phyloP scores from a whole-genome alignment of 139 green algal species.

The Chlorella sp. region DNA sequence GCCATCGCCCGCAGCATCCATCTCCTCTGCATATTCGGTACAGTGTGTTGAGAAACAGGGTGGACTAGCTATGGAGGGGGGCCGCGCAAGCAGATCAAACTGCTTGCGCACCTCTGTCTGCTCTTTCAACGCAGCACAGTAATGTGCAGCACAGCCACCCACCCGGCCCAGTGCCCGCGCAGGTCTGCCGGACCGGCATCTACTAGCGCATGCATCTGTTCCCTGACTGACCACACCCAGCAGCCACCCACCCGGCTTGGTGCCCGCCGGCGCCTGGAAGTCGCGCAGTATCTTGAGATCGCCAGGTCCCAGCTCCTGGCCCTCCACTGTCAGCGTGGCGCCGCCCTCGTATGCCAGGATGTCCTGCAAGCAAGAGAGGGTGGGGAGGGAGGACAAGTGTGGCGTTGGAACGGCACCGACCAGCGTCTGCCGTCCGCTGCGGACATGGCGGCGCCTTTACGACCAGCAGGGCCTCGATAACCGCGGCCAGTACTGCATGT shows the following conservation, averaged over 20 bases:
- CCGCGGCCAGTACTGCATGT: no score
- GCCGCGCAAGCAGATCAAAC: background rate
- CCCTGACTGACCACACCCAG: no score
- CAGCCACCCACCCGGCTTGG: constrained; percentile 6
- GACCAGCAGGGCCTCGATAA: no score
- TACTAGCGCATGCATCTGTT: no score
- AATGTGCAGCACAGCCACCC: no score
- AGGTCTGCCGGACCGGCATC: no score
- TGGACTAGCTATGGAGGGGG: background rate
- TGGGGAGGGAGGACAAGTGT: background rate
- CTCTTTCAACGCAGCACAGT: background rate
- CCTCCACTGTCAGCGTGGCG: constrained; percentile 71
- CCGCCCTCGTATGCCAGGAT: constrained; percentile 73
- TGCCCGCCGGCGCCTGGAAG: constrained; percentile 75
- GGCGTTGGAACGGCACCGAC: no score
- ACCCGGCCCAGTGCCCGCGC: no score
- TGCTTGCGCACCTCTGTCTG: background rate
- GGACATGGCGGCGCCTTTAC: no score
- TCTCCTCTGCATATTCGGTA: constrained; percentile 44
- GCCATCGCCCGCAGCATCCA: constrained; percentile 85
- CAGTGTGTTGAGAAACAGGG: background rate
- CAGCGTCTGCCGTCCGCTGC: no score
- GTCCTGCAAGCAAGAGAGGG: constrained; percentile 2
- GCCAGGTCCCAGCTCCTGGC: constrained; percentile 60
- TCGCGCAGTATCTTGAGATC: constrained; percentile 90